Evolutionary conservation across 1,284 basidiomycete genomes (phyloP), one percentile per base, ranked within the genome.

Genomic region (Trametes versicolor): DNA sequence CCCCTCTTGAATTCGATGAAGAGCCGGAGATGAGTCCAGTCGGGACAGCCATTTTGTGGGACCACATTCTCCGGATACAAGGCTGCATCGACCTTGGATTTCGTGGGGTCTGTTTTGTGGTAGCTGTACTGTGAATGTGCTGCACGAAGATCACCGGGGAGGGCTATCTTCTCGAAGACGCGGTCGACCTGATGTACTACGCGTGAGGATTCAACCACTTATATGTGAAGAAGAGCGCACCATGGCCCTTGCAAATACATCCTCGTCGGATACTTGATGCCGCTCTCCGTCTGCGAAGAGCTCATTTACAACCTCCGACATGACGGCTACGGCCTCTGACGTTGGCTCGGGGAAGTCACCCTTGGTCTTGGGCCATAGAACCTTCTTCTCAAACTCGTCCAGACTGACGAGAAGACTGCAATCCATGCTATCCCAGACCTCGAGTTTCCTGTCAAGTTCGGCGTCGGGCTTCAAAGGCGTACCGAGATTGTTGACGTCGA

Each of bases 1-100:
- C 43, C 34, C 2, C 15, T 47, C 57, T 66, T 62, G 60, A 66
- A 62, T 47, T 66, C 64, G 13, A 62, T 52, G 17, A 21, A 52
- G 2, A 52, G 32, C 12, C 50, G 27, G n/a, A 13, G 19, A n/a
- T 36, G 50, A 21, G 50, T 36, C 50, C 50, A 52, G 32, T 52
- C 32, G 8, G 50, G 50, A 10, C 15, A 2, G 2, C 32, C 32
- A 32, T 52, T n/a, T n/a, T 39, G 2, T 10, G 41, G 41, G 41
- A 19, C 17, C 41, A n/a, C 19, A 7, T 25, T 8, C 2, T 4
- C 6, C 10, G 45, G 45, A 13, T 48, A 48, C 2, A 48, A 12
- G 12, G 45, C 45, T 1, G 45, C 45, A 15, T 48, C 45, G 23
- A 48, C 21, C 8, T 48, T 48, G 2, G 21, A 5, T 21, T 4